These are phyloP conservation scores for Remersonia thermophila DNA, from an alignment of 2,329 filamentous ascomycete species.

Conservation along the genomic window DNA sequence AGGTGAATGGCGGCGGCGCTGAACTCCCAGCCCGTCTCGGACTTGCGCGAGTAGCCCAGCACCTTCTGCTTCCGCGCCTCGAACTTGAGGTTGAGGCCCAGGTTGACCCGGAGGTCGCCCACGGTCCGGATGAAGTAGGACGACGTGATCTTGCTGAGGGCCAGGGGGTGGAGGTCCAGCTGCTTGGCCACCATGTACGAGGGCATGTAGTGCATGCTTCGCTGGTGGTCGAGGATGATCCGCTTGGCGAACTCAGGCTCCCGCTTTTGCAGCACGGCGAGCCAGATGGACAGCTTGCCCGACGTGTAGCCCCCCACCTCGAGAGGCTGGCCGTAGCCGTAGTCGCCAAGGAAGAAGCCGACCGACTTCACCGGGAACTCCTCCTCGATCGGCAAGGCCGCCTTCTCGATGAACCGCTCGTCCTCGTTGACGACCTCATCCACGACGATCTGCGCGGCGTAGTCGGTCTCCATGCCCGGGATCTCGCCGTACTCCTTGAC, in stretches of 20 bases:
- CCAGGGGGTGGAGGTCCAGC: conserved; percentile 70
- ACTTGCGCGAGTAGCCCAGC: conserved; percentile 83
- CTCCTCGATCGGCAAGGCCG: conserved; percentile 76
- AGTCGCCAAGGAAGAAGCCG: conserved; percentile 90
- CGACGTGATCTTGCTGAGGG: conserved; percentile 90
- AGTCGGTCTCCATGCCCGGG: conserved; percentile 74
- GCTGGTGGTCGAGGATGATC: conserved; percentile 60
- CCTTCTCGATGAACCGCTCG: conserved; percentile 81
- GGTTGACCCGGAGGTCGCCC: conserved; percentile 71
- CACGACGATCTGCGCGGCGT: conserved; percentile 82
- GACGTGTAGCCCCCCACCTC: conserved; percentile 63
- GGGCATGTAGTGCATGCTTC: conserved; percentile 63
- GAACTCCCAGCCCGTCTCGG: conserved; percentile 86
- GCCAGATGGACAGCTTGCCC: conserved; percentile 65
- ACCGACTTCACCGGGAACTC: conserved; percentile 76
- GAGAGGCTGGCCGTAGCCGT: conserved; percentile 82
- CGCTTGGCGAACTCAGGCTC: conserved; percentile 72
- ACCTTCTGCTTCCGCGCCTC: conserved; percentile 94
- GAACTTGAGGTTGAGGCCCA: conserved; percentile 94
- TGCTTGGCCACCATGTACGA: conserved; percentile 81
- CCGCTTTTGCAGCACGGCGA: conserved; percentile 58
- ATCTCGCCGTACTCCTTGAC: conserved; percentile 88
- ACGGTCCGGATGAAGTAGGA: conserved; percentile 73
- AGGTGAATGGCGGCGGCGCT: conserved; percentile 71
- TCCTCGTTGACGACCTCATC: conserved; percentile 85